These are phyloP conservation scores for Passiflora organensis DNA, from an alignment of 345 rosid genomes.

Conservation along the genomic window DNA sequence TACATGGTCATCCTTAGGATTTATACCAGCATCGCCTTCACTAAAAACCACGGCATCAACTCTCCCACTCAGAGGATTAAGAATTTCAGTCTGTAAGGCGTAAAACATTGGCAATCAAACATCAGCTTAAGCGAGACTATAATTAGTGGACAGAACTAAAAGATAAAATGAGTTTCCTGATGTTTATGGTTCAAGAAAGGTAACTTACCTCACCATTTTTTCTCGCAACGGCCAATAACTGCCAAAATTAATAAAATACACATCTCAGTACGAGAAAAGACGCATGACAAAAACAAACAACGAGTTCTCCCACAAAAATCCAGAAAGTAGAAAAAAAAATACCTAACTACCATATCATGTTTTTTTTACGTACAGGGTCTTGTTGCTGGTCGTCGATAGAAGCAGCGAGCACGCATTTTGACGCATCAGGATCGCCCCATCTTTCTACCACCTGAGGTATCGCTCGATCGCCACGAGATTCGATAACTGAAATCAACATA, in stretches of 20 bases:
- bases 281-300: too few species aligned
- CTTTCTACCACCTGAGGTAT: slow-evolving; percentile 66
- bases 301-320: too few species aligned
- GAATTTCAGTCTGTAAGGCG: slow-evolving; percentile 49
- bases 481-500: slow-evolving; percentile 40
- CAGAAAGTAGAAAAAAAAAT: background rate
- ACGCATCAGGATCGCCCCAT: slow-evolving; percentile 80
- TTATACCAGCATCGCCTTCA: slow-evolving; percentile 28
- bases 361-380: slow-evolving; percentile 50
- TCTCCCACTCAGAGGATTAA: slow-evolving; percentile 69
- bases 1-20: slow-evolving; percentile 50
- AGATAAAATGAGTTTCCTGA: background rate
- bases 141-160: background rate
- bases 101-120: background rate
- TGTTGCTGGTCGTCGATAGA: slow-evolving; percentile 53
- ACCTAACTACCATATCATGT: too few species aligned
- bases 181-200: background rate
- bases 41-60: slow-evolving; percentile 35
- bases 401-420: slow-evolving; percentile 62
- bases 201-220: slow-evolving; percentile 66
- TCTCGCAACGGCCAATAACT: slow-evolving; percentile 88
- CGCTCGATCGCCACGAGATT: slow-evolving; percentile 56
- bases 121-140: slow-evolving; percentile 1
- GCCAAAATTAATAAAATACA: slow-evolving; percentile 10
- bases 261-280: too few species aligned